A percentile compares a stretch with the other conserved stretches of the same genome.
Evolutionary conservation across 2,329 filamentous ascomycete species (phyloP).

Genomic region (Xylaria sp.): DNA sequence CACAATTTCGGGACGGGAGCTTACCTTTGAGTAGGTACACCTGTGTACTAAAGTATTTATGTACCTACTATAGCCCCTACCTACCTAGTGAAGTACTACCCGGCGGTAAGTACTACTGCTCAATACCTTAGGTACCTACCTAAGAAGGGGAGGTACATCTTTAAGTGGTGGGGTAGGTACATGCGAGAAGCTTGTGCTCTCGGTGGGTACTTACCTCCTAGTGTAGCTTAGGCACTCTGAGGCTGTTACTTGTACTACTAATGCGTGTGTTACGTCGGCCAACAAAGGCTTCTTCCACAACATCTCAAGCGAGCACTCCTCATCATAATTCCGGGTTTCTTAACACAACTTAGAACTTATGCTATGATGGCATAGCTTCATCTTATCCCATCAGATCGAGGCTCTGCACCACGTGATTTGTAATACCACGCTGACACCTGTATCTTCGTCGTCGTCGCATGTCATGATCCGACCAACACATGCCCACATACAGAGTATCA

Average conservation of each 20-base stretch:
- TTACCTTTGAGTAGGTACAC: no score
- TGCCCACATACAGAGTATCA: slow-evolving; percentile 6
- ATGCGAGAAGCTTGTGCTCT: neutral
- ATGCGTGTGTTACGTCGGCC: neutral
- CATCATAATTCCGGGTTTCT: no score
- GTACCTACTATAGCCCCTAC: no score
- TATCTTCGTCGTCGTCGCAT: neutral
- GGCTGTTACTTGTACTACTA: no score
- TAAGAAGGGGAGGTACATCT: neutral
- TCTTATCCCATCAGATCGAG: neutral
- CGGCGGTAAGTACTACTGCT: no score
- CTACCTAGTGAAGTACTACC: no score
- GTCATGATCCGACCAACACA: neutral
- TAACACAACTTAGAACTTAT: no score
- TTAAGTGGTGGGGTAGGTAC: neutral
- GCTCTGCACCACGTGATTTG: neutral
- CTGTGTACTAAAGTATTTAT: no score
- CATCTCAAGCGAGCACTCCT: neutral
- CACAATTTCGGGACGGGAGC: no score
- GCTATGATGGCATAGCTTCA: slow-evolving; percentile 3
- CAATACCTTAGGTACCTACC: neutral
- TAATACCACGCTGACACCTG: neutral
- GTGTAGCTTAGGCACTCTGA: no score
- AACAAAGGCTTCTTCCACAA: neutral
- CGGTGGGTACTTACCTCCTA: no score